Evolutionary conservation across 768 basidiomycete genomes (phyloP), one percentile per base, ranked within the genome.

Genomic region (Russula virescens): DNA sequence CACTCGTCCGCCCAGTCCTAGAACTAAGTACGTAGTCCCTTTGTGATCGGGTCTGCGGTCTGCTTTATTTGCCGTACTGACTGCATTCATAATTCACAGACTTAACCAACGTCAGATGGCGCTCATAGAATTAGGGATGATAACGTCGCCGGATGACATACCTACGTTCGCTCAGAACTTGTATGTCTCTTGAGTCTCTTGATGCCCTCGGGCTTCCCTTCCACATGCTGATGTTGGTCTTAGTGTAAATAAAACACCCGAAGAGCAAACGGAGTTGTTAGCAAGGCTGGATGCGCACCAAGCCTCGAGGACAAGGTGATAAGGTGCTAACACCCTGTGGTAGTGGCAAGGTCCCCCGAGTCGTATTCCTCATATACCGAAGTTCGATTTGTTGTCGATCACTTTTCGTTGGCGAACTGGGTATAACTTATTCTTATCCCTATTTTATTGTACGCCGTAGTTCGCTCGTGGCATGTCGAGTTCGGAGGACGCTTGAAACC

Each of bases 131-230:
- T 75, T 86, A 2, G 85, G 83, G 11, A 78, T 84, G 71, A 82
- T 91, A 68, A 77, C 76, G 53, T 73, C 73, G 38, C 77, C 81
- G 7, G 74, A 73, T 13, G 81, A 88, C 47, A 72, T 87, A 4
- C 73, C 82, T 2, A 66, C 68, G 3, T 90, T 89, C 69, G 88
- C 87, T 8, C 77, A 79, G 58, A 76, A 81, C 35, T 89, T 90
- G 88, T 89, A 66, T 73, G 86, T 79, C 34, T 34, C 16, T 10
- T 18, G 2, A n/a, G n/a, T n/a, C n/a, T n/a, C n/a, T 31, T 47
- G 0, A 18, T 21, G 4, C 13, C n/a, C n/a, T n/a, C 35, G 42
- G 11, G 16, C 21, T 54, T 31, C n/a, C 1, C 7, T 40, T 46
- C 10, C 23, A 7, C 21, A 19, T 14, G 25, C 10, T 25, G 31